Evolutionary conservation across 1,284 basidiomycete species (phyloP), one percentile per base, ranked within the genome.

Genomic region (Sanghuangporus sanghuang): DNA sequence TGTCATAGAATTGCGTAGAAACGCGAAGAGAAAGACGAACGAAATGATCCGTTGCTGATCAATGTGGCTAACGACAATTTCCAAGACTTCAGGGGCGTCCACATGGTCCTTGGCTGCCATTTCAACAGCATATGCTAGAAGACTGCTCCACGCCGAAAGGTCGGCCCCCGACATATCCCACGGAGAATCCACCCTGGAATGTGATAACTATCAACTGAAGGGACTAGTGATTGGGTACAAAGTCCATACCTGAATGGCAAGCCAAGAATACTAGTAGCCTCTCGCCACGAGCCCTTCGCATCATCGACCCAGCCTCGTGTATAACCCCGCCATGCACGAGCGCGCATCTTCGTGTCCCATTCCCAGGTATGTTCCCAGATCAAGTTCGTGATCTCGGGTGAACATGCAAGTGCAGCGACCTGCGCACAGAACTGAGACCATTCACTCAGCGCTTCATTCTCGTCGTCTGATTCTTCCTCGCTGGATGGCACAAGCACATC

Each of bases 371-470:
- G 54, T 63, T 62, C 36, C 68, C 59, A 67, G 68, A 63, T 66
- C 40, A 61, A 50, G 55, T 6, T 57, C 21, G 39, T 64, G 18
- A 27, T 62, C 16, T 64, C 69, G 27, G 27, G 27, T 48, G 55
- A 49, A 27, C 21, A 64, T 61, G 61, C 64, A n/a, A 69, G 68
- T 36, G 73, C 73, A 44, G 82, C 67, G 1, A 80, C 76, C 63
- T 85, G 84, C 7, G 83, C 79, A 64, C 83, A 86, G 0, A 91
- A 70, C n/a, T 70, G 73, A 0, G 83, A 79, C 88, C 88, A 91
- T 49, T 81, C 76, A 14, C 71, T 72, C 59, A 81, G 74, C 3
- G 82, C 78, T 21, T 56, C 59, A 4, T 52, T 57, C 5, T 55
- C 48, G 16, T 53, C 57, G 7, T 65, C 64, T 14, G 55, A 44